These are phyloP conservation scores for Pseudonitzschia multiseries DNA, from an alignment of 108 stramenopile genomes.

Conservation along the genomic window DNA sequence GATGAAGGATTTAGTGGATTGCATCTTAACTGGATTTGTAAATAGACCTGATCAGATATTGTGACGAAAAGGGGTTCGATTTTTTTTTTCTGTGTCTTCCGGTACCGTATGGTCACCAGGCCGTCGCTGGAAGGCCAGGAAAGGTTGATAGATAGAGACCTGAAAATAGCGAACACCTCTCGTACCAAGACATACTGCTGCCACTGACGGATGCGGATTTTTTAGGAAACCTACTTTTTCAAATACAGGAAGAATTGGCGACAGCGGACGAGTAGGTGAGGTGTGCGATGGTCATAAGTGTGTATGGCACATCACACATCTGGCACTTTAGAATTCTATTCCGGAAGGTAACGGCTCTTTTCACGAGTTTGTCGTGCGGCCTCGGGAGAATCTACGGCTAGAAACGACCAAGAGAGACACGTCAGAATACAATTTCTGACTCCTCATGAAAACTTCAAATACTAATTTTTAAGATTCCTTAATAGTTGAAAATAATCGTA, in stretches of 20 bases:
- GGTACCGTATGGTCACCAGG: too few species aligned
- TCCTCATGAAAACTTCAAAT: not conserved
- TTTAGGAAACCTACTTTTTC: not conserved
- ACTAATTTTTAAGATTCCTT: not conserved
- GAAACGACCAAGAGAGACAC: constrained; percentile 1
- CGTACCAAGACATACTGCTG: not conserved
- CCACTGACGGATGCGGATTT: constrained; percentile 10
- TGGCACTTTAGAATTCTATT: constrained; percentile 5
- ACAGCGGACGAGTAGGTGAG: not conserved
- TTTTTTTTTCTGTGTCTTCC: not conserved
- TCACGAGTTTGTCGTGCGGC: not conserved
- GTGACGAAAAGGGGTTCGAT: not conserved
- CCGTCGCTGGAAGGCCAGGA: not conserved
- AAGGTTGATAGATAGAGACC: not conserved
- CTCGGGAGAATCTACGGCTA: constrained; percentile 8
- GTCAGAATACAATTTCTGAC: constrained; percentile 1
- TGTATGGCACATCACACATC: not conserved
- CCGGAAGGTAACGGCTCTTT: constrained; percentile 12
- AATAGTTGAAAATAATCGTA: not conserved
- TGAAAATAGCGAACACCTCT: not conserved
- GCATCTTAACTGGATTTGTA: constrained; percentile 21
- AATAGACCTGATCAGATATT: constrained; percentile 7
- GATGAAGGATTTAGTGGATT: constrained; percentile 27
- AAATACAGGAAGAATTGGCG: not conserved
- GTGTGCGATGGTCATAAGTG: not conserved